Conservation (phyloP, 2,329 filamentous ascomycete genomes). For the Aspergillus calidoustus region DNA sequence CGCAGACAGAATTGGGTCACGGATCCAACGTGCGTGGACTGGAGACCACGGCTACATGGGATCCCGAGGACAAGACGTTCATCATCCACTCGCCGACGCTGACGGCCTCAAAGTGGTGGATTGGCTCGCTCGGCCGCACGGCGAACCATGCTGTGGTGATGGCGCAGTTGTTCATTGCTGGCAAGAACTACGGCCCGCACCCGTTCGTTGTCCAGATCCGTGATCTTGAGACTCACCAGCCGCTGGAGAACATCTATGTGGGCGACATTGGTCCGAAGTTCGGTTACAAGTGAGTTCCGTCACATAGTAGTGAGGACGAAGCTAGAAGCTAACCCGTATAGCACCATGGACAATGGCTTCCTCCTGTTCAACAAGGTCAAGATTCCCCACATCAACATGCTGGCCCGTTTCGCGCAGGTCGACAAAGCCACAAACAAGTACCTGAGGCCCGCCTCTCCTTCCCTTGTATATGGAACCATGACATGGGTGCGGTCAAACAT, state of each 20-base stretch:
- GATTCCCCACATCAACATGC: slow-evolving; percentile 74
- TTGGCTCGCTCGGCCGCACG: slow-evolving; percentile 74
- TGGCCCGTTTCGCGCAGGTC: slow-evolving; percentile 71
- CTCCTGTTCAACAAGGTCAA: slow-evolving; percentile 77
- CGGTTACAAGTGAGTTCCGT: slow-evolving; percentile 64
- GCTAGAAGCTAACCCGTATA: slow-evolving; percentile 28
- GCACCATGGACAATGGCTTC: slow-evolving; percentile 81
- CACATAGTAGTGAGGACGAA: background rate
- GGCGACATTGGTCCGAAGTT: slow-evolving; percentile 83
- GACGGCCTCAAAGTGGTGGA: slow-evolving; percentile 84
- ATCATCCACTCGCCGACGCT: slow-evolving; percentile 73
- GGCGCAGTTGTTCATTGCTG: slow-evolving; percentile 72
- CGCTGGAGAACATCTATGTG: slow-evolving; percentile 71
- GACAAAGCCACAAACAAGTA: slow-evolving; percentile 72
- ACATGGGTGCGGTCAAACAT: slow-evolving; percentile 77
- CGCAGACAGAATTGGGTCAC: slow-evolving; percentile 79
- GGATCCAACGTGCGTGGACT: slow-evolving; percentile 76
- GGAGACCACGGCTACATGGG: slow-evolving; percentile 76
- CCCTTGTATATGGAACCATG: slow-evolving; percentile 74
- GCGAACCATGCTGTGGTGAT: slow-evolving; percentile 80
- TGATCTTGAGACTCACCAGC: slow-evolving; percentile 70
- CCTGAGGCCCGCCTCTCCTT: slow-evolving; percentile 66
- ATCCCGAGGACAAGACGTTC: slow-evolving; percentile 73
- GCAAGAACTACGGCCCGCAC: slow-evolving; percentile 73
- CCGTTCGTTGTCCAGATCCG: slow-evolving; percentile 78